phyloP scores from a whole-genome alignment of 768 basidiomycete genomes.

The Clitopilus passeckerianus region DNA sequence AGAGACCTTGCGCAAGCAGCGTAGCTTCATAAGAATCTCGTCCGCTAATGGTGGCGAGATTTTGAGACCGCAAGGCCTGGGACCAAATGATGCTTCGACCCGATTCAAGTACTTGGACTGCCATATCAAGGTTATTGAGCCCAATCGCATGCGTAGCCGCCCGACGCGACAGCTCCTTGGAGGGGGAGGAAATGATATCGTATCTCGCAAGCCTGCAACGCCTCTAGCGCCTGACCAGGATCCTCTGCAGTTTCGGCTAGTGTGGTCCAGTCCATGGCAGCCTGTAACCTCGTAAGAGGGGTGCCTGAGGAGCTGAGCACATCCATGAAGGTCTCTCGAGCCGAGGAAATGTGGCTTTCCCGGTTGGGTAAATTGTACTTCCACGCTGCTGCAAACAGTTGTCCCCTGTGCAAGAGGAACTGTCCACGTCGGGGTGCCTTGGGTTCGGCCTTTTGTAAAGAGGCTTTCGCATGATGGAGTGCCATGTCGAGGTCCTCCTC shows the following conservation, averaged over 20 bases:
- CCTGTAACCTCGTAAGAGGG: not conserved
- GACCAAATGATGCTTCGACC: slow-evolving; percentile 23
- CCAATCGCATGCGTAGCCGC: slow-evolving; percentile 21
- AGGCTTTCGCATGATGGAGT: not conserved
- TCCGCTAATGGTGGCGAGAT: slow-evolving; percentile 1
- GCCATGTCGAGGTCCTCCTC: not conserved
- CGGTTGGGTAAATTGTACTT: not conserved
- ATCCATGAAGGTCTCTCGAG: not conserved
- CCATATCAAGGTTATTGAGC: slow-evolving; percentile 11
- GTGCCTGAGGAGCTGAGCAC: not conserved
- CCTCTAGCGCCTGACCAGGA: not conserved
- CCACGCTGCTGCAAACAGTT: not conserved
- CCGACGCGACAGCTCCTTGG: not conserved
- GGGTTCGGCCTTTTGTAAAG: not conserved
- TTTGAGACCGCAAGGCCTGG: slow-evolving; percentile 18
- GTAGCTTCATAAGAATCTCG: not conserved
- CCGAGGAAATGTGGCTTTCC: not conserved
- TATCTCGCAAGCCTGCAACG: not conserved
- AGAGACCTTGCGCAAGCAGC: not conserved
- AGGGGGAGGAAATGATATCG: not conserved
- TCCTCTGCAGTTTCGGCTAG: not conserved
- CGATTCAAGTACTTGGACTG: slow-evolving; percentile 29
- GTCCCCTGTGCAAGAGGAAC: not conserved
- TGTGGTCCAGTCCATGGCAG: not conserved
- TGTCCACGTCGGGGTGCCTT: not conserved